Evolutionary conservation across 1,284 basidiomycete species (phyloP).

Genomic region (Papiliotrema laurentii): DNA sequence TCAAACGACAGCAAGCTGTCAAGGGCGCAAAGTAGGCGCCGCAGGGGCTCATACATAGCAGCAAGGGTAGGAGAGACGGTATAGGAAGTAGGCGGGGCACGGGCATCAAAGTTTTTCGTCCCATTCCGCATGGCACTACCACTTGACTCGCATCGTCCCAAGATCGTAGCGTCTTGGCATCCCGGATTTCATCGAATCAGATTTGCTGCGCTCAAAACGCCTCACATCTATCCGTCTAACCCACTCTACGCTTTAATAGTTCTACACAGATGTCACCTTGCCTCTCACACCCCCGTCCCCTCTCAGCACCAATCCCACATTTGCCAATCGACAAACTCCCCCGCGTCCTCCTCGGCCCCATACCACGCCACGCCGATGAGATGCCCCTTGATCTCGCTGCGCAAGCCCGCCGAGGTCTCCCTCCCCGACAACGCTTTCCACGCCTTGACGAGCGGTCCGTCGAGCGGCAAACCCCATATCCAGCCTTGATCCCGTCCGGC

Average conservation of each 20-base stretch:
- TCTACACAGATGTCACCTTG: too few species aligned
- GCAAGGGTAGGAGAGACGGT: too few species aligned
- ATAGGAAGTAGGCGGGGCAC: too few species aligned
- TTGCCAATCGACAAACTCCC: constrained; percentile 17
- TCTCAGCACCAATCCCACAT: constrained; percentile 29
- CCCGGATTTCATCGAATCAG: too few species aligned
- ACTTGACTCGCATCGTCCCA: too few species aligned
- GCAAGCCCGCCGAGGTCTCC: constrained; percentile 4
- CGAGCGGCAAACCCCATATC: constrained; percentile 18
- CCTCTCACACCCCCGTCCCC: too few species aligned
- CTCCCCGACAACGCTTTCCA: constrained; percentile 11
- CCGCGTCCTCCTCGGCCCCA: constrained; percentile 12
- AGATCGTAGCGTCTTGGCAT: too few species aligned
- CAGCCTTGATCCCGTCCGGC: constrained; percentile 15
- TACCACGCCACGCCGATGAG: constrained; percentile 30
- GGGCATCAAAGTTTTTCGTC: too few species aligned
- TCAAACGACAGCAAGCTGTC: too few species aligned
- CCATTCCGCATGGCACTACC: too few species aligned
- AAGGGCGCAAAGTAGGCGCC: constrained; percentile 14
- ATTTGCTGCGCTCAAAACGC: too few species aligned
- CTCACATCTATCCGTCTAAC: background rate
- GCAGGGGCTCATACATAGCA: background rate
- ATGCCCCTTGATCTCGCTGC: constrained; percentile 21
- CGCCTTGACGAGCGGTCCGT: constrained; percentile 11
- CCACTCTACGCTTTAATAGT: background rate